Conservation (phyloP, 2,329 filamentous ascomycete genomes). For the Thielaviopsis musarum region DNA sequence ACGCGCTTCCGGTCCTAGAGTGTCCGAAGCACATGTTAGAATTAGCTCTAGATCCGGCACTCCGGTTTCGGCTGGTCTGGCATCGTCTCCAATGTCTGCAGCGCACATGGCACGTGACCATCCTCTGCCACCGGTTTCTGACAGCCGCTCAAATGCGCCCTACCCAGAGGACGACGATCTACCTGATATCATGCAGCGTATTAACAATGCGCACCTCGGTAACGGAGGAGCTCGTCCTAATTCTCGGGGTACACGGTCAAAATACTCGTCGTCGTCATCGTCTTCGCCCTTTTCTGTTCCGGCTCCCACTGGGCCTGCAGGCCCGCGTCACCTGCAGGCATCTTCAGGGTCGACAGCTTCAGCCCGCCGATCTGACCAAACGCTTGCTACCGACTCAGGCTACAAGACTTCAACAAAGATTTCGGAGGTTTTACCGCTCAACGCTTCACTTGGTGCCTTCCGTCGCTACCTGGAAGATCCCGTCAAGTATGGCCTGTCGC, state of each 20-base stretch:
- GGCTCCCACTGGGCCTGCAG: conserved; percentile 11
- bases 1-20: conserved; percentile 6
- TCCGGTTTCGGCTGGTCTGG: conserved; percentile 1
- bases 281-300: conserved; percentile 1
- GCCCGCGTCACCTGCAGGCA: conserved; percentile 15
- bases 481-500: conserved; percentile 24
- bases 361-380: conserved; percentile 4
- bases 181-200: conserved; percentile 8
- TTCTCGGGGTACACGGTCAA: conserved; percentile 6
- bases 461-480: conserved; percentile 39
- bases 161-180: conserved; percentile 24
- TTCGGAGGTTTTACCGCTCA: conserved; percentile 2
- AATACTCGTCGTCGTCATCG: conserved; percentile 3
- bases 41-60: conserved; percentile 4
- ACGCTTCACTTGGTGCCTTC: conserved; percentile 22
- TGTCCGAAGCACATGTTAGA: conserved; percentile 2
- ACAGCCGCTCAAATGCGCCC: conserved; percentile 13
- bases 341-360: conserved; percentile 7
- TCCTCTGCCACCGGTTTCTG: background rate
- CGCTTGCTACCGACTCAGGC: background rate
- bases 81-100: conserved; percentile 9
- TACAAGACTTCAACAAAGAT: background rate
- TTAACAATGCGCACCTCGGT: conserved; percentile 13
- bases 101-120: background rate
- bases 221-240: conserved; percentile 1